A percentile compares a stretch with the other conserved stretches of the same genome.
These are phyloP conservation scores for Pyrrhoderma noxium DNA, from an alignment of 1,284 basidiomycete genomes.

Conservation along the genomic window DNA sequence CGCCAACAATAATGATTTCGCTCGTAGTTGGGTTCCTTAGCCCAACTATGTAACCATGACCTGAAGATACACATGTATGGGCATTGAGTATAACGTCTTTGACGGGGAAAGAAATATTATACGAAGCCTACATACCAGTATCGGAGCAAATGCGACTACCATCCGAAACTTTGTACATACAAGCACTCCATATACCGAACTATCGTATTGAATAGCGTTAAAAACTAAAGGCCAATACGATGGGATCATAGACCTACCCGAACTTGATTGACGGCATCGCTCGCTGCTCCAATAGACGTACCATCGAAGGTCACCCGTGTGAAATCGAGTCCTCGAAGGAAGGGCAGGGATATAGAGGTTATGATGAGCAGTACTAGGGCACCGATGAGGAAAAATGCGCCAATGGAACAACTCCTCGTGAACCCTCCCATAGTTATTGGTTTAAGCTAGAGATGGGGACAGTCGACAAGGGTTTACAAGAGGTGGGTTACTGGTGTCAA, in stretches of 20 bases:
- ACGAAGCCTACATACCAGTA: neutral
- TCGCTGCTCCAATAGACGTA: conserved; percentile 25
- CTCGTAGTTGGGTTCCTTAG: conserved; percentile 16
- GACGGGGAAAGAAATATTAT: neutral
- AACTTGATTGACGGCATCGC: conserved; percentile 36
- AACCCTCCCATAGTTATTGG: too few relatives aligned
- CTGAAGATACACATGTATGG: conserved; percentile 1
- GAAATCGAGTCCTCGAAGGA: conserved; percentile 56
- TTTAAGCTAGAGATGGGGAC: too few relatives aligned
- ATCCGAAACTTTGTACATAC: neutral
- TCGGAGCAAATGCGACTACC: too few relatives aligned
- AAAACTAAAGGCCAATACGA: too few relatives aligned
- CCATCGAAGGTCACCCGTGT: conserved; percentile 44
- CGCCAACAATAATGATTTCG: conserved; percentile 30
- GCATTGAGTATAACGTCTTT: neutral
- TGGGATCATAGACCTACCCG: conserved; percentile 41
- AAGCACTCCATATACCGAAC: neutral
- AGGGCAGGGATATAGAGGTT: conserved; percentile 63
- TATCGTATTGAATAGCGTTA: neutral
- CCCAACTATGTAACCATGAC: conserved; percentile 12
- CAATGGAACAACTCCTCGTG: conserved; percentile 21
- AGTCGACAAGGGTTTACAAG: too few relatives aligned
- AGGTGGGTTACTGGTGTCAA: too few relatives aligned
- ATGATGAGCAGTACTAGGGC: conserved; percentile 63
- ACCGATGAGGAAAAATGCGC: conserved; percentile 49